A percentile compares a stretch with the other conserved stretches of the same genome.
phyloP scores from a whole-genome alignment of 1,284 basidiomycete species.

The Moniliella sp. region DNA sequence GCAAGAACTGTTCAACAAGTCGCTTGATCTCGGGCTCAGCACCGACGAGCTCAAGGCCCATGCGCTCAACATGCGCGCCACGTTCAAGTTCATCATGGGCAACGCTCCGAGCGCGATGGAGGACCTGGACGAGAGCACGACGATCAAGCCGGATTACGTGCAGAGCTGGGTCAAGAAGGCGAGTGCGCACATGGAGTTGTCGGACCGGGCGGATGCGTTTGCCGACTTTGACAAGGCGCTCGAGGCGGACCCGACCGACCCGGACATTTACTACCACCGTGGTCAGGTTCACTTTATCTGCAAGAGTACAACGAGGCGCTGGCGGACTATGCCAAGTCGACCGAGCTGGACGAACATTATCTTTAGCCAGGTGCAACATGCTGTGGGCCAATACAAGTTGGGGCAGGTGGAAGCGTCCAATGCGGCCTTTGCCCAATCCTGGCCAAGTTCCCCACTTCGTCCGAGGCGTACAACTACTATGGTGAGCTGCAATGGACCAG shows the following conservation, averaged over 20 bases:
- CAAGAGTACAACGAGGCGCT: slow-evolving; percentile 68
- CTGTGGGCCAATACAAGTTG: slow-evolving; percentile 87
- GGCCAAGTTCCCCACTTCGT: slow-evolving; percentile 14
- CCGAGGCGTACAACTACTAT: slow-evolving; percentile 40
- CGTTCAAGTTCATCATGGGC: slow-evolving; percentile 73
- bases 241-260: slow-evolving; percentile 57
- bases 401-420: slow-evolving; percentile 58
- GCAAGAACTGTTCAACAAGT: slow-evolving; percentile 60
- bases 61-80: slow-evolving; percentile 77
- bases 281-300: slow-evolving; percentile 97
- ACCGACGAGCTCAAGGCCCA: slow-evolving; percentile 52
- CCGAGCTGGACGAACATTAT: slow-evolving; percentile 65
- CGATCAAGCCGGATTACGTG: slow-evolving; percentile 53
- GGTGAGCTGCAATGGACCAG: slow-evolving; percentile 88
- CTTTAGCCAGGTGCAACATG: slow-evolving; percentile 85
- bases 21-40: slow-evolving; percentile 67
- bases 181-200: slow-evolving; percentile 84
- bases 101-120: slow-evolving; percentile 63
- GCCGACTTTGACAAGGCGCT: slow-evolving; percentile 78
- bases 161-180: slow-evolving; percentile 93
- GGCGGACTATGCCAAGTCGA: slow-evolving; percentile 71
- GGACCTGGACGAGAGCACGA: slow-evolving; percentile 60
- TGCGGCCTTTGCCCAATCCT: slow-evolving; percentile 53
- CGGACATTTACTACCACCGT: slow-evolving; percentile 96
- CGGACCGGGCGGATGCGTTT: slow-evolving; percentile 47